phyloP scores from a whole-genome alignment of 805 yeast genomes.

The Starmerella stigmatis region DNA sequence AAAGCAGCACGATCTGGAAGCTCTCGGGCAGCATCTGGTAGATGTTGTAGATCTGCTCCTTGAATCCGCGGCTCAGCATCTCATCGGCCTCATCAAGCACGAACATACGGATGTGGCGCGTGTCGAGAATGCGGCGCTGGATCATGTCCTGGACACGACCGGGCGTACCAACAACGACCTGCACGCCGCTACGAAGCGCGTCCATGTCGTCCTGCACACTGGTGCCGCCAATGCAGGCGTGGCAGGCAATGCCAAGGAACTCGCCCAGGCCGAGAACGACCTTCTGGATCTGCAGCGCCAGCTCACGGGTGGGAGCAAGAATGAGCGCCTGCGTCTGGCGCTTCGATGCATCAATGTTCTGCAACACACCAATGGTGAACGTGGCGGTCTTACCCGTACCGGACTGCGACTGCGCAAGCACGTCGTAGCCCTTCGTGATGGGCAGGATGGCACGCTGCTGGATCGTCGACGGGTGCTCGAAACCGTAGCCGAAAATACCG shows the following conservation, averaged over 20 bases:
- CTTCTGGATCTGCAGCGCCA: conserved; percentile 90
- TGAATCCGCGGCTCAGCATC: conserved; percentile 84
- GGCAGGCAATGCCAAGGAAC: conserved; percentile 82
- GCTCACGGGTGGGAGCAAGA: conserved; percentile 94
- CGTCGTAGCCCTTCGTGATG: conserved; percentile 88
- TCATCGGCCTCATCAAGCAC: conserved; percentile 98
- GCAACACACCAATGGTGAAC: conserved; percentile 55
- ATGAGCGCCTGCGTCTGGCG: conserved; percentile 85
- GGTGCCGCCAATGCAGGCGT: conserved; percentile 97
- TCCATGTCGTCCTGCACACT: conserved; percentile 77
- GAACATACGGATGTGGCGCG: conserved; percentile 82
- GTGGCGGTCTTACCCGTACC: conserved; percentile 92
- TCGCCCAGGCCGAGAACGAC: conserved; percentile 84
- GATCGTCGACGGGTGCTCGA: conserved; percentile 93
- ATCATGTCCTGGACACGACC: conserved; percentile 97
- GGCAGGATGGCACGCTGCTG: conserved; percentile 96
- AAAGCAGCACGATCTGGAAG: conserved; percentile 87
- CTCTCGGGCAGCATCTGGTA: conserved; percentile 78
- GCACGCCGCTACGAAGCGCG: conserved; percentile 76
- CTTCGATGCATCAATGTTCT: conserved; percentile 54
- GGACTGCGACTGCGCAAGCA: conserved; percentile 81
- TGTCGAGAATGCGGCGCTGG: conserved; percentile 72
- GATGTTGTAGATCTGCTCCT: conserved; percentile 90
- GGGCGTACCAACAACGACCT: conserved; percentile 94
- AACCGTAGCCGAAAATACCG: conserved; percentile 66